Evolutionary conservation across 305 asterid genomes (phyloP).

Genomic region (Ilex paraguariensis): DNA sequence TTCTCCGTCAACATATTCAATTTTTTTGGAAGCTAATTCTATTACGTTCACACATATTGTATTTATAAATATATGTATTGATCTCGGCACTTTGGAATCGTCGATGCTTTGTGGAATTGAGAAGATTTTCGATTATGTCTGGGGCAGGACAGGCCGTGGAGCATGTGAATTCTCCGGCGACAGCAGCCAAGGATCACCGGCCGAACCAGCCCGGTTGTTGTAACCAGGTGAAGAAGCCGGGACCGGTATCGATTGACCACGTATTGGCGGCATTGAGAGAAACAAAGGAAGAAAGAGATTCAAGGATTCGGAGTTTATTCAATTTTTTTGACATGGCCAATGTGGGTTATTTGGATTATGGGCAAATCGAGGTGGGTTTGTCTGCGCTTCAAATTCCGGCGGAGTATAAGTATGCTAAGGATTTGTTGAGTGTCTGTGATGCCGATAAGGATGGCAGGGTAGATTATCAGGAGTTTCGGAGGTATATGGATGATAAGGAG

Average conservation of each 20-base stretch:
- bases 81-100: too few species aligned
- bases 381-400: conserved; percentile 90
- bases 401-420: conserved; percentile 98
- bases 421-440: conserved; percentile 83
- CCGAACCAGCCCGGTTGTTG: conserved; percentile 50
- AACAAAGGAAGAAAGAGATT: conserved; percentile 76
- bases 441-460: conserved; percentile 89
- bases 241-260: conserved; percentile 84
- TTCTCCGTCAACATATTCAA: too few species aligned
- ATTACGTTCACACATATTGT: too few species aligned
- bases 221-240: conserved; percentile 71
- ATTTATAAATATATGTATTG: too few species aligned
- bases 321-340: conserved; percentile 70
- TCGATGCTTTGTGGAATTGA: too few species aligned
- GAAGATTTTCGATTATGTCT: conserved; percentile 8
- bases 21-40: too few species aligned
- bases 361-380: conserved; percentile 72
- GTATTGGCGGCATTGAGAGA: conserved; percentile 79
- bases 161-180: conserved; percentile 52
- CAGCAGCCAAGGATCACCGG: conserved; percentile 27
- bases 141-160: conserved; percentile 55
- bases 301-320: conserved; percentile 68
- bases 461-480: conserved; percentile 81
- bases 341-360: conserved; percentile 69
- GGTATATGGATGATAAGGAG: conserved; percentile 99